These are phyloP conservation scores for Termitomyces sp. DNA, from an alignment of 768 basidiomycete species.

Conservation along the genomic window DNA sequence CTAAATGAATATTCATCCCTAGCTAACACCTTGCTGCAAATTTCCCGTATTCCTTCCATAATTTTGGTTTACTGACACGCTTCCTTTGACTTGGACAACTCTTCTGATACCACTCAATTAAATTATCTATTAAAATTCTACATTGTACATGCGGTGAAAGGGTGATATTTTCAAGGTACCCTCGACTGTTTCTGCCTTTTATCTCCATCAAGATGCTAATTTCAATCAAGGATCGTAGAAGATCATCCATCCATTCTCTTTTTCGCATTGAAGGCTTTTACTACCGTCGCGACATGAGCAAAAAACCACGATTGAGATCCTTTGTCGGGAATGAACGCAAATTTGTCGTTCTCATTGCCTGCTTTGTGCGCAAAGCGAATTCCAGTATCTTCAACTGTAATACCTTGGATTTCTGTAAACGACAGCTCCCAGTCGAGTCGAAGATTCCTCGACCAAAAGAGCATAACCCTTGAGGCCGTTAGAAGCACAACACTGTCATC, in stretches of 20 bases:
- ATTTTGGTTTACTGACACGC: conserved; percentile 1
- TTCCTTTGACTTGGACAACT: neutral
- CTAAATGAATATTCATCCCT: neutral
- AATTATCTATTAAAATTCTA: conserved; percentile 10
- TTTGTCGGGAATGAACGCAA: conserved; percentile 74
- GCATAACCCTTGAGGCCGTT: conserved; percentile 73
- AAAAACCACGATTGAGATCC: conserved; percentile 78
- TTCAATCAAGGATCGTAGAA: neutral
- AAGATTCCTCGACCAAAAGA: conserved; percentile 82
- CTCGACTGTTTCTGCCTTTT: neutral
- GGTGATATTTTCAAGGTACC: too few species aligned
- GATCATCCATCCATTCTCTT: conserved; percentile 59
- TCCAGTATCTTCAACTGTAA: conserved; percentile 87
- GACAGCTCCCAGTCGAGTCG: conserved; percentile 90
- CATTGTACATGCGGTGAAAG: conserved; percentile 7
- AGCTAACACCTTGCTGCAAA: neutral
- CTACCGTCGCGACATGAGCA: conserved; percentile 66
- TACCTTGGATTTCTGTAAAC: conserved; percentile 79
- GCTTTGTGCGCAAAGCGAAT: conserved; percentile 82
- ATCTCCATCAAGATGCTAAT: neutral
- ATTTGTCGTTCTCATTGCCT: conserved; percentile 71
- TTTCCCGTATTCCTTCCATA: neutral
- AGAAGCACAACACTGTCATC: conserved; percentile 78
- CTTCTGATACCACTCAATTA: neutral
- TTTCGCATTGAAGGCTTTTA: conserved; percentile 70